Base-by-base conservation (phyloP, 2,329 filamentous ascomycete genomes). In the Pyrenochaeta sp. region DNA sequence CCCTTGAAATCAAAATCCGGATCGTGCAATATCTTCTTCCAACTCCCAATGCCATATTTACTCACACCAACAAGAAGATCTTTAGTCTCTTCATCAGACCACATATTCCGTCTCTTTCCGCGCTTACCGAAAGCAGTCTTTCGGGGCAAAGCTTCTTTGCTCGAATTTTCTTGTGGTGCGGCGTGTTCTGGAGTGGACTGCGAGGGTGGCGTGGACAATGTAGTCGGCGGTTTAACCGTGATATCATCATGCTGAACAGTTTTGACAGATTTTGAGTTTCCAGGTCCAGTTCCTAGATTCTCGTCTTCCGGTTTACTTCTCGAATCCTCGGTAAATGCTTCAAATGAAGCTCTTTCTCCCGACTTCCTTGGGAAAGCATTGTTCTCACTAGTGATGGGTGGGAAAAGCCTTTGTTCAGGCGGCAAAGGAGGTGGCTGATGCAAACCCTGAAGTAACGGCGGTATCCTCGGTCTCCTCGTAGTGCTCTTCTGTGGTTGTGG, bases 31-130 rank as follows among this genome's bases (percentile, higher is more conserved):
- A 87, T 86, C 51, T 78, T 79, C 42, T 83, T 86, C 84, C 84
- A 87, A 50, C 77, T 84, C 3, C 84, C 84, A 47, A 85, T 81
- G 2, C 83, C 84, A 55, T 81, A 84, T 49, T 76, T 79, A 24
- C 79, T 75, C 7, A 85, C 83, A 0, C 84, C 84, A 43, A 77
- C 72, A 9, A 86, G 69, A 18, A 87, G 63, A 51, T 80, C 74
- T 19, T 73, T 74, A 1, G 83, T 86, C 63, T 87, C 84, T 50
- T 82, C 72, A n/a, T 84, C 78, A 1, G 79, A 80, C 84, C 84
- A 87, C 49, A 77, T 80, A 41, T 80, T 83, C 31, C 76, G 81
- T 50, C 79, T 81, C 50, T 77, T 81, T 22, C 72, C 71, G 29
- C 76, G 74, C 35, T 74, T 73, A 22, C 18, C 23, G 38, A 58